These are phyloP conservation scores for Schizonepeta tenuifolia DNA, from an alignment of 257 asterid genomes.

Conservation along the genomic window DNA sequence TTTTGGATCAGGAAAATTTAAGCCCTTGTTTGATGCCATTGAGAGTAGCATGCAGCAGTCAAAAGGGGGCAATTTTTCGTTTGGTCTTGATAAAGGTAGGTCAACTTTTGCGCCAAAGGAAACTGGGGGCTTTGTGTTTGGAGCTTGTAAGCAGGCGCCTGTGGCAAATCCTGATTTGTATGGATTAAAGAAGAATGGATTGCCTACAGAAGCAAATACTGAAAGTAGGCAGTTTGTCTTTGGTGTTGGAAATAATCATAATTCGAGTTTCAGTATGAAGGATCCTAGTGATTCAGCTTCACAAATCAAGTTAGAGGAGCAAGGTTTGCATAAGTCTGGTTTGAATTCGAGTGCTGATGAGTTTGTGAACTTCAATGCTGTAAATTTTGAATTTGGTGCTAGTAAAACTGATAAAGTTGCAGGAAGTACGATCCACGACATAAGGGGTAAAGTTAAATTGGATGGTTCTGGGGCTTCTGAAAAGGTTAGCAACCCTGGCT, in stretches of 20 bases:
- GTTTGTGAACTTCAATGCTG: slow-evolving; percentile 27
- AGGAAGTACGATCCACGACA: slow-evolving; percentile 39
- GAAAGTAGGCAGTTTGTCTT: slow-evolving; percentile 32
- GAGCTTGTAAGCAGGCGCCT: slow-evolving; percentile 37
- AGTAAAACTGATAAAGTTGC: slow-evolving; percentile 30
- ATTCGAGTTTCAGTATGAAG: slow-evolving; percentile 21
- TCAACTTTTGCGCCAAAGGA: slow-evolving; percentile 31
- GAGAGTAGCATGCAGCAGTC: slow-evolving; percentile 23
- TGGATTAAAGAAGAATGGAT: slow-evolving; percentile 34
- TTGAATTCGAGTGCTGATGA: slow-evolving; percentile 29
- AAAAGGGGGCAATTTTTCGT: slow-evolving; percentile 26
- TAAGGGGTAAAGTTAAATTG: slow-evolving; percentile 37
- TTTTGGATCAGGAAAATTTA: slow-evolving; percentile 29
- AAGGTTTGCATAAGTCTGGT: slow-evolving; percentile 27
- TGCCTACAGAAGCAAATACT: slow-evolving; percentile 15
- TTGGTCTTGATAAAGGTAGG: slow-evolving; percentile 37
- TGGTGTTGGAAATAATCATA: slow-evolving; percentile 27
- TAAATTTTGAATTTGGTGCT: slow-evolving; percentile 44
- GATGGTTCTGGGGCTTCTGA: slow-evolving; percentile 38
- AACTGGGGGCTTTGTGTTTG: slow-evolving; percentile 42
- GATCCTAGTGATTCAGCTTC: slow-evolving; percentile 21
- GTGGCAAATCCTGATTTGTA: slow-evolving; percentile 9
- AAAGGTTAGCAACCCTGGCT: slow-evolving; percentile 38
- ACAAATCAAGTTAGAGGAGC: slow-evolving; percentile 32
- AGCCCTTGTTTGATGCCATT: slow-evolving; percentile 36